Conservation (phyloP, 106 monocot genomes). For the Apostasia ramifera region DNA sequence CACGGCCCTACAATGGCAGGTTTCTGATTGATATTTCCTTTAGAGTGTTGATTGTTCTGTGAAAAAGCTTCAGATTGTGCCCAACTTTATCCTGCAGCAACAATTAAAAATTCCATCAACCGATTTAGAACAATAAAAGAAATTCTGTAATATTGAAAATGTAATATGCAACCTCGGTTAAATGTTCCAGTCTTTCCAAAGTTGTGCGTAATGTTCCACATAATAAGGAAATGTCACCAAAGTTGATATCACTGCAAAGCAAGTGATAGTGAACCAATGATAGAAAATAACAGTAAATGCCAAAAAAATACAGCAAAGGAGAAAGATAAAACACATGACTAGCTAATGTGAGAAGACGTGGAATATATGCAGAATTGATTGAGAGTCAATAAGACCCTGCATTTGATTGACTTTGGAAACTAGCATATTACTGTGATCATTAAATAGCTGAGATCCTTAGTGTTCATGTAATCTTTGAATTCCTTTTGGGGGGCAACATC, state of each 20-base stretch:
- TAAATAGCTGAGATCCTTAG: too few relatives aligned
- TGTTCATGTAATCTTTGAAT: too few relatives aligned
- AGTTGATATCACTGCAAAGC: slow-evolving; percentile 31
- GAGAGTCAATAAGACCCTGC: too few relatives aligned
- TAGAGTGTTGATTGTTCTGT: slow-evolving; percentile 49
- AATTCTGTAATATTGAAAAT: neutral
- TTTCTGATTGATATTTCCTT: slow-evolving; percentile 71
- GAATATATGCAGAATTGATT: too few relatives aligned
- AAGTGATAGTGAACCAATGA: neutral
- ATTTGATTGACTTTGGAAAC: too few relatives aligned
- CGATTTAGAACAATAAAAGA: neutral
- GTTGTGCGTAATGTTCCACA: slow-evolving; percentile 55
- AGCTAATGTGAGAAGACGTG: too few relatives aligned
- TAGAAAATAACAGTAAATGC: neutral
- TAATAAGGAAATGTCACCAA: slow-evolving; percentile 34
- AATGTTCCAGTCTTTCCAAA: slow-evolving; percentile 70
- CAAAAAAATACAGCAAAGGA: neutral
- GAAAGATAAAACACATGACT: too few relatives aligned
- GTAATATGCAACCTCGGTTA: slow-evolving; percentile 49
- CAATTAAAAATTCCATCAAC: neutral
- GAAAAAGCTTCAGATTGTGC: slow-evolving; percentile 48
- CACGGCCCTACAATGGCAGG: slow-evolving; percentile 19
- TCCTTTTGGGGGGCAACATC: too few relatives aligned
- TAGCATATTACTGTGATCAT: too few relatives aligned
- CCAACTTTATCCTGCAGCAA: slow-evolving; percentile 61